Conservation (phyloP, 331 rosid species). For the Spiraea crenata region DNA sequence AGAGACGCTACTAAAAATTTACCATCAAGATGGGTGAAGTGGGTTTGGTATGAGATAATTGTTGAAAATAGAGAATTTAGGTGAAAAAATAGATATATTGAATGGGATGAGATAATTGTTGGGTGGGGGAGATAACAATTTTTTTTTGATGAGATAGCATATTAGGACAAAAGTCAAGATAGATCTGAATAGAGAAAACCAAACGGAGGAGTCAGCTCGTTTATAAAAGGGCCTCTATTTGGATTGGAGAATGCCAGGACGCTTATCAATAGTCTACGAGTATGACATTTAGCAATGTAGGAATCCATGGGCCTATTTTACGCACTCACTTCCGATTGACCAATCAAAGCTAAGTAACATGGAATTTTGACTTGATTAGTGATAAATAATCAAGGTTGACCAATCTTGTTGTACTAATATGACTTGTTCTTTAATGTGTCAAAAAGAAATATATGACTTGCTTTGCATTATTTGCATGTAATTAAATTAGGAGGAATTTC, state of each 20-base stretch:
- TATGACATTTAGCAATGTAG: conserved; percentile 28
- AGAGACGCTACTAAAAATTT: too few species aligned
- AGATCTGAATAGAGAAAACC: too few species aligned
- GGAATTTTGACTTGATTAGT: conserved; percentile 50
- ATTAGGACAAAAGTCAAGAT: too few species aligned
- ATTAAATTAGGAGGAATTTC: conserved; percentile 33
- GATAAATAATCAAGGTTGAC: conserved; percentile 26
- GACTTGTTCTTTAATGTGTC: too few species aligned
- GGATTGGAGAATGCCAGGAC: conserved; percentile 16
- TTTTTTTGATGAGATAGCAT: too few species aligned
- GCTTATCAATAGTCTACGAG: conserved; percentile 19
- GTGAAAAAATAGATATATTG: too few species aligned
- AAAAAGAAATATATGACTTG: conserved; percentile 40
- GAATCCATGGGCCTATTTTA: conserved; percentile 33
- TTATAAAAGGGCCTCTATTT: neutral
- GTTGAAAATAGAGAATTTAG: too few species aligned
- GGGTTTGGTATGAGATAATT: too few species aligned
- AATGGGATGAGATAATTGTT: too few species aligned
- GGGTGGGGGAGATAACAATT: too few species aligned
- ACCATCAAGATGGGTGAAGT: too few species aligned
- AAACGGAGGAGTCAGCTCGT: too few species aligned
- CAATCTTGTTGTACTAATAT: conserved; percentile 41
- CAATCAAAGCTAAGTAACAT: conserved; percentile 39
- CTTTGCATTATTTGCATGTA: conserved; percentile 23
- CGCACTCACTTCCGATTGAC: conserved; percentile 44